Evolutionary conservation across 2,329 filamentous ascomycete genomes (phyloP).

Genomic region (Paecilomyces niveus): DNA sequence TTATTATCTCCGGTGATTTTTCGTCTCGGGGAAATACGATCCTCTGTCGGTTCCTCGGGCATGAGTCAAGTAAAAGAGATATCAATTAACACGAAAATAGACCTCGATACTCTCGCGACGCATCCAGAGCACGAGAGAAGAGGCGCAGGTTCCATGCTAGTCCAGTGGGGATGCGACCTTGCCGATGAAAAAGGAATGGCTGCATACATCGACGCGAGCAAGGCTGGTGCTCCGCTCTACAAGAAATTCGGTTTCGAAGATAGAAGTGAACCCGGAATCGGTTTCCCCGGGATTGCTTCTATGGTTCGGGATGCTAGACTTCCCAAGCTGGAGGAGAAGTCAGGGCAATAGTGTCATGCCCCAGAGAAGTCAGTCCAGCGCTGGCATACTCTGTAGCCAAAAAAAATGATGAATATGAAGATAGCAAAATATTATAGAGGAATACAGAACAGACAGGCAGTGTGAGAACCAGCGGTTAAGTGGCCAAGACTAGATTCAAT

Average conservation of each 20-base stretch:
- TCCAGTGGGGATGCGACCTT: slow-evolving; percentile 32
- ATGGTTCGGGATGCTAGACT: background rate
- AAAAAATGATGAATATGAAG: too few relatives aligned
- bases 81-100: slow-evolving; percentile 13
- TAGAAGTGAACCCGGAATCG: slow-evolving; percentile 1
- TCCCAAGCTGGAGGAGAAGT: background rate
- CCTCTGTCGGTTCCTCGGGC: background rate
- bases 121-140: slow-evolving; percentile 35
- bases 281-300: background rate
- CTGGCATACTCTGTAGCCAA: too few relatives aligned
- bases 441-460: too few relatives aligned
- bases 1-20: background rate
- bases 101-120: slow-evolving; percentile 33
- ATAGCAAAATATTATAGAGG: too few relatives aligned
- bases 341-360: background rate
- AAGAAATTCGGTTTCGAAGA: slow-evolving; percentile 35
- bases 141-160: slow-evolving; percentile 33
- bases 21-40: background rate
- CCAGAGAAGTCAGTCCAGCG: too few relatives aligned
- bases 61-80: background rate
- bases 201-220: slow-evolving; percentile 33
- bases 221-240: slow-evolving; percentile 30
- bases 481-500: too few relatives aligned
- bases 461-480: too few relatives aligned
- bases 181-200: slow-evolving; percentile 26